Evolutionary conservation across 257 asterid genomes (phyloP).

Genomic region (Schizonepeta tenuifolia): DNA sequence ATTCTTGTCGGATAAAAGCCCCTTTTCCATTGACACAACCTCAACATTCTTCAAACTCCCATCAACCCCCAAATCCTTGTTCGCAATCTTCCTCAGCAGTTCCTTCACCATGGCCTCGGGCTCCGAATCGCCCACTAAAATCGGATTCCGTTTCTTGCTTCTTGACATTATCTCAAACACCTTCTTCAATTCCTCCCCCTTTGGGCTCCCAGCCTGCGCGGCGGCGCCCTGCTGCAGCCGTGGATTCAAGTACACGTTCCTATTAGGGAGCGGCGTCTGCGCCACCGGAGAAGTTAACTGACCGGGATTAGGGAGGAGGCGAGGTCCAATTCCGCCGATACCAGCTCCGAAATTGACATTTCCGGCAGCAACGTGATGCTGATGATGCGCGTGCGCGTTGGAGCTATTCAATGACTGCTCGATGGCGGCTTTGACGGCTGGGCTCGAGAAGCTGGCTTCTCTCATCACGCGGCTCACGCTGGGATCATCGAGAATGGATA

Average conservation of each 20-base stretch:
- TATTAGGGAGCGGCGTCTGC: conserved; percentile 43
- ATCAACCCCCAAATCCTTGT: conserved; percentile 51
- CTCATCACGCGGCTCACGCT: conserved; percentile 90
- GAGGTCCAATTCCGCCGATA: conserved; percentile 51
- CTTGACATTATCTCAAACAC: conserved; percentile 67
- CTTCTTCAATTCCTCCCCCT: conserved; percentile 65
- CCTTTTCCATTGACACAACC: conserved; percentile 59
- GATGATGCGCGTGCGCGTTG: conserved; percentile 31
- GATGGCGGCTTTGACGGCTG: conserved; percentile 77
- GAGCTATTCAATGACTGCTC: conserved; percentile 61
- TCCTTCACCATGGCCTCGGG: conserved; percentile 77
- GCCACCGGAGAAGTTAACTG: conserved; percentile 33
- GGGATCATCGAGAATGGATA: conserved; percentile 87
- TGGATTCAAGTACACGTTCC: conserved; percentile 66
- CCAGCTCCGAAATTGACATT: conserved; percentile 43
- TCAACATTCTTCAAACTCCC: conserved; percentile 50
- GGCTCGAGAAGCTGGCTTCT: conserved; percentile 91
- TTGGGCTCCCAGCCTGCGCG: conserved; percentile 42
- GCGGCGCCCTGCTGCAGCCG: conserved; percentile 48
- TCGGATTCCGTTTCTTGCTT: conserved; percentile 75
- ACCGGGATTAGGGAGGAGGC: conserved; percentile 42
- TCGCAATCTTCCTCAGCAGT: conserved; percentile 55
- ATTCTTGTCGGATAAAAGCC: conserved; percentile 46
- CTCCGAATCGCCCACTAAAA: conserved; percentile 80
- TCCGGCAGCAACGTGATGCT: conserved; percentile 28